These are phyloP conservation scores for Colletotrichum musae DNA, from an alignment of 2,329 filamentous ascomycete genomes.

Conservation along the genomic window DNA sequence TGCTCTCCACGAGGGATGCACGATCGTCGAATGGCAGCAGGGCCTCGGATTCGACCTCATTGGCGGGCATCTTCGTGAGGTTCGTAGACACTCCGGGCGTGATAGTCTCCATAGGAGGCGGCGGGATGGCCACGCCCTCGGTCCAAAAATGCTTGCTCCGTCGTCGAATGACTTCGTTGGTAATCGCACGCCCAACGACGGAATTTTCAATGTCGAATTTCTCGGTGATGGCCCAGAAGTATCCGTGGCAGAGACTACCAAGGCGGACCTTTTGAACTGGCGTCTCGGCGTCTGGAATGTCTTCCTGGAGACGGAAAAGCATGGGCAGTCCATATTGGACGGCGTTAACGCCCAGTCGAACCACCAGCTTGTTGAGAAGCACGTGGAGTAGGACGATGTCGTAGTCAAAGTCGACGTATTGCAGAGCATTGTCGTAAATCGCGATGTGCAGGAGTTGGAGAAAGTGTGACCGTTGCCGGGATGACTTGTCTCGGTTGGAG, in stretches of 20 bases:
- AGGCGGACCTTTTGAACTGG: constrained; percentile 82
- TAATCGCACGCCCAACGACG: constrained; percentile 77
- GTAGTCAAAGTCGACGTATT: constrained; percentile 78
- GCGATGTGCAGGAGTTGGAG: constrained; percentile 86
- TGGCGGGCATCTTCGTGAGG: constrained; percentile 62
- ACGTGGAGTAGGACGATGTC: constrained; percentile 85
- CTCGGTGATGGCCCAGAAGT: constrained; percentile 85
- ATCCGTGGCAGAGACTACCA: constrained; percentile 89
- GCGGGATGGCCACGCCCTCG: constrained; percentile 79
- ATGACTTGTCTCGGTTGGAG: constrained; percentile 71
- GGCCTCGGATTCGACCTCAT: constrained; percentile 73
- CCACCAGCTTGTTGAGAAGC: constrained; percentile 80
- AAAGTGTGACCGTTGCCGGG: constrained; percentile 76
- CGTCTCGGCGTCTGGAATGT: constrained; percentile 77
- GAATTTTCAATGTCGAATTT: constrained; percentile 83
- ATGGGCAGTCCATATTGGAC: constrained; percentile 85
- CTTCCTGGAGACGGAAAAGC: constrained; percentile 90
- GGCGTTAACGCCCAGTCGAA: constrained; percentile 86
- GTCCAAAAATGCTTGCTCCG: constrained; percentile 85
- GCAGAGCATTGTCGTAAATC: constrained; percentile 89
- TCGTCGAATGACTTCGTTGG: constrained; percentile 82
- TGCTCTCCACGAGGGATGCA: constrained; percentile 78
- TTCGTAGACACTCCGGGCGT: constrained; percentile 62
- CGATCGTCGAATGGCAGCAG: constrained; percentile 84
- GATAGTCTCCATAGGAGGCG: constrained; percentile 74